phyloP scores from a whole-genome alignment of 768 basidiomycete genomes.

The Sarcodon sp. region DNA sequence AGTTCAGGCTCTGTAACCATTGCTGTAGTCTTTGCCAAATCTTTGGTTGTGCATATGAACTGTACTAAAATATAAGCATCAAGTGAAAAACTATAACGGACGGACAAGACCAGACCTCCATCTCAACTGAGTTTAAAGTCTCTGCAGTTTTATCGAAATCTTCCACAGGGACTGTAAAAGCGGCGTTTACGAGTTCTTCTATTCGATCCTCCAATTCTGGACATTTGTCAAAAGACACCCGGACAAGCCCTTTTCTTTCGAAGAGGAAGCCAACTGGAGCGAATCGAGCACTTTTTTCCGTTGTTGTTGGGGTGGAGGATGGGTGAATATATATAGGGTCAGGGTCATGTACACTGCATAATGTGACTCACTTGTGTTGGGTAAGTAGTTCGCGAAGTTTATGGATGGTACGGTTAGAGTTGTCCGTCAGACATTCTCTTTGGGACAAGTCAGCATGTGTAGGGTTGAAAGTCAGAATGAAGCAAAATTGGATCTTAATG shows the following conservation, averaged over 20 bases:
- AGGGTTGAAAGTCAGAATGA: background rate
- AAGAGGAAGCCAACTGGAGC: conserved; percentile 60
- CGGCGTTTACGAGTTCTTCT: conserved; percentile 26
- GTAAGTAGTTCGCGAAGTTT: conserved; percentile 39
- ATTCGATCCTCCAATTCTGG: conserved; percentile 15
- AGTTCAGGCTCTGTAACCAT: conserved; percentile 16
- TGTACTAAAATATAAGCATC: conserved; percentile 9
- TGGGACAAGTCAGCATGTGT: conserved; percentile 13
- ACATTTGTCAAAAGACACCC: conserved; percentile 23
- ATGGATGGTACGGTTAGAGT: conserved; percentile 47
- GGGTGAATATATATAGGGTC: background rate
- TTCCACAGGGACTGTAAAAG: conserved; percentile 27
- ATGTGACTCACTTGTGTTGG: conserved; percentile 27
- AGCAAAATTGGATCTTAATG: too few species aligned
- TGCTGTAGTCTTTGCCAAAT: conserved; percentile 22
- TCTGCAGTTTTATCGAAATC: conserved; percentile 28
- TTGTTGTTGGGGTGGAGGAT: background rate
- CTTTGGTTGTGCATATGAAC: conserved; percentile 32
- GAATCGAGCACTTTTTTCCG: conserved; percentile 39
- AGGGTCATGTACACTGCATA: background rate
- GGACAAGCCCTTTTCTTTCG: conserved; percentile 37
- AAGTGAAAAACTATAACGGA: conserved; percentile 8
- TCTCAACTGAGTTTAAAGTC: conserved; percentile 18
- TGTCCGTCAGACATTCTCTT: conserved; percentile 54
- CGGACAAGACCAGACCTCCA: conserved; percentile 13